These are phyloP conservation scores for Parastagonospora nodorum DNA, from an alignment of 2,329 filamentous ascomycete genomes.

Conservation along the genomic window DNA sequence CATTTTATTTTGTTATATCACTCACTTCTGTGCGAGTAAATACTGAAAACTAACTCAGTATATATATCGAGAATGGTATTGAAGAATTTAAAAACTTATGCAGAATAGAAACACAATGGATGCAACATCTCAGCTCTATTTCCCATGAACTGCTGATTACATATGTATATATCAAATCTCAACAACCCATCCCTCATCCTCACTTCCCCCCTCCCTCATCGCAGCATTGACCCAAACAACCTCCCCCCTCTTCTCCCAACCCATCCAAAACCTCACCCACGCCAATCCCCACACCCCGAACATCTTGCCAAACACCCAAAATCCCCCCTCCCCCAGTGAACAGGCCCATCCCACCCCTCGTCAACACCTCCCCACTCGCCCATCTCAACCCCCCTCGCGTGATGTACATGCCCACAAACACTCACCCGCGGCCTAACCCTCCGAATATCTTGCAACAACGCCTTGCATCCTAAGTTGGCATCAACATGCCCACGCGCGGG, in stretches of 20 bases:
- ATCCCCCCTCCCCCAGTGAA: too few species aligned
- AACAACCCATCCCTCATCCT: background rate
- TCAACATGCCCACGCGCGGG: conserved; percentile 75
- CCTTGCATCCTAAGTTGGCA: conserved; percentile 65
- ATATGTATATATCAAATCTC: background rate
- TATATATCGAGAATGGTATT: too few species aligned
- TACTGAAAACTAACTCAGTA: too few species aligned
- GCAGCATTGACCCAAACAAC: conserved; percentile 7
- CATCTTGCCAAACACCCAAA: too few species aligned
- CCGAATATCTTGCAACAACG: conserved; percentile 72
- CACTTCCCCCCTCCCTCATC: background rate
- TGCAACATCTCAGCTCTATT: too few species aligned
- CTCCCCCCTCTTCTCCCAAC: conserved; percentile 46
- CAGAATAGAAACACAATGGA: too few species aligned
- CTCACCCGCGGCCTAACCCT: conserved; percentile 71
- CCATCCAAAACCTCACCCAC: conserved; percentile 73
- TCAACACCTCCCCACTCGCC: conserved; percentile 12
- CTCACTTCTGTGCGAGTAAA: too few species aligned
- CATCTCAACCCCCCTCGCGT: conserved; percentile 67
- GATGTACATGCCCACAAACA: conserved; percentile 84
- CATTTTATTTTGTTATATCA: too few species aligned
- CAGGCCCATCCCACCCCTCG: too few species aligned
- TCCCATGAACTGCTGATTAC: too few species aligned
- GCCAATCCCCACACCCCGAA: too few species aligned
- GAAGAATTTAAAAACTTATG: too few species aligned